These are phyloP conservation scores for Lentinula edodes DNA, from an alignment of 768 basidiomycete species.

Conservation along the genomic window DNA sequence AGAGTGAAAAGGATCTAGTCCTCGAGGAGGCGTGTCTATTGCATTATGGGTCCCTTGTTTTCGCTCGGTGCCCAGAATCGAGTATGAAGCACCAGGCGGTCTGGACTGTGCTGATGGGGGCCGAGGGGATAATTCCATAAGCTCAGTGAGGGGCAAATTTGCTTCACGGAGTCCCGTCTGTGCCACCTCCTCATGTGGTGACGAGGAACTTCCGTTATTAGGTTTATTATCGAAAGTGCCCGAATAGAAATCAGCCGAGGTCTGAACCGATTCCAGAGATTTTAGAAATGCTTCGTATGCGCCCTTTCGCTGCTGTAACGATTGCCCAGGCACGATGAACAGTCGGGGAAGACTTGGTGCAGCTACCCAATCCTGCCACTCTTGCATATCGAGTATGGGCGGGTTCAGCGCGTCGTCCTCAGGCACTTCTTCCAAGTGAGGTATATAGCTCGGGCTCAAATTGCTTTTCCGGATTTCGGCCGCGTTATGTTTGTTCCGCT, in stretches of 20 bases:
- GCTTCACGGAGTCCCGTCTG: not conserved
- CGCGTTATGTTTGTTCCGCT: not conserved
- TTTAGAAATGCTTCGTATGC: not conserved
- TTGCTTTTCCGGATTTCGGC: not conserved
- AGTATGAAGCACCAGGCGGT: not conserved
- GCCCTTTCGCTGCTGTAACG: not conserved
- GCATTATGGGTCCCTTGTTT: not conserved
- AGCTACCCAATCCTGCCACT: conserved; percentile 5
- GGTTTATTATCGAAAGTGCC: not conserved
- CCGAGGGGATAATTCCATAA: not conserved
- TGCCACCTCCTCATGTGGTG: not conserved
- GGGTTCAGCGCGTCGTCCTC: not conserved
- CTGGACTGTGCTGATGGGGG: not conserved
- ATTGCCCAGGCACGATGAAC: conserved; percentile 2
- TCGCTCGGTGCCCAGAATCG: not conserved
- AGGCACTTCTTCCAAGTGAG: not conserved
- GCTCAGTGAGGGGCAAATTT: not conserved
- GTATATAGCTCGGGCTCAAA: not conserved
- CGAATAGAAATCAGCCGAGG: not conserved
- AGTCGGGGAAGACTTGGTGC: not conserved
- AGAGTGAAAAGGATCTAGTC: not conserved
- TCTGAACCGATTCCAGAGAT: not conserved
- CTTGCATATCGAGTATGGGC: not conserved
- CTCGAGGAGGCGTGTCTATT: not conserved
- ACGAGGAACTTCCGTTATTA: not conserved